Conservation (phyloP, 73 alveolate genomes). For the Tetrahymena borealis region DNA sequence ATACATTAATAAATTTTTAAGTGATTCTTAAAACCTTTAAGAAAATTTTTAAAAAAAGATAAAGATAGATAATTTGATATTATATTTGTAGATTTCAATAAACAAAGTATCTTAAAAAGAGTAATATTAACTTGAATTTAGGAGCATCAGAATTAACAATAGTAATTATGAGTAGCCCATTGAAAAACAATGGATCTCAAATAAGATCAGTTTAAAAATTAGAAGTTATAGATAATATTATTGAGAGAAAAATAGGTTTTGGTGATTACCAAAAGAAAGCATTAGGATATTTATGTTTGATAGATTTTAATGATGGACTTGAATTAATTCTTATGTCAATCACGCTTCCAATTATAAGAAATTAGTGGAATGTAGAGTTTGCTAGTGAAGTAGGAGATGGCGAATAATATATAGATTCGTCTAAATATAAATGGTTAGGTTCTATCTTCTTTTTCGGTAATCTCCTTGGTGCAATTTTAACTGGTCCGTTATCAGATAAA, state of each 20-base stretch:
- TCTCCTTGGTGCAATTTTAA: not conserved
- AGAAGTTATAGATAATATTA: not conserved
- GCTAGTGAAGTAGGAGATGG: not conserved
- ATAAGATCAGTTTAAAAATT: not conserved
- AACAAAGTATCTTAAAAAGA: too few relatives aligned
- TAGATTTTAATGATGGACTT: not conserved
- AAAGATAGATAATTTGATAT: too few relatives aligned
- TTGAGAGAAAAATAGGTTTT: not conserved
- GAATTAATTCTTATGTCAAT: not conserved
- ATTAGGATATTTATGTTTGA: not conserved
- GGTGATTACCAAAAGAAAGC: not conserved
- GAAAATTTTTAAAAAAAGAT: too few relatives aligned
- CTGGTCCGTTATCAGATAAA: not conserved
- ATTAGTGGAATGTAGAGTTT: not conserved
- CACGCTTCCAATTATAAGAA: not conserved
- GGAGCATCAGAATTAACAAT: too few relatives aligned
- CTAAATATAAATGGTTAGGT: not conserved
- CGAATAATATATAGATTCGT: not conserved
- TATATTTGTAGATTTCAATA: too few relatives aligned
- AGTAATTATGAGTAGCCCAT: not conserved
- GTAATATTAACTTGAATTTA: too few relatives aligned
- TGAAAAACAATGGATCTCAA: not conserved
- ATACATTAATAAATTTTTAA: too few relatives aligned
- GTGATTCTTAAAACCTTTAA: too few relatives aligned
- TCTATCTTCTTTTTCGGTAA: not conserved